These are phyloP conservation scores for Aristolochia californica DNA, from an alignment of 164 flowering plant genomes.

Conservation along the genomic window DNA sequence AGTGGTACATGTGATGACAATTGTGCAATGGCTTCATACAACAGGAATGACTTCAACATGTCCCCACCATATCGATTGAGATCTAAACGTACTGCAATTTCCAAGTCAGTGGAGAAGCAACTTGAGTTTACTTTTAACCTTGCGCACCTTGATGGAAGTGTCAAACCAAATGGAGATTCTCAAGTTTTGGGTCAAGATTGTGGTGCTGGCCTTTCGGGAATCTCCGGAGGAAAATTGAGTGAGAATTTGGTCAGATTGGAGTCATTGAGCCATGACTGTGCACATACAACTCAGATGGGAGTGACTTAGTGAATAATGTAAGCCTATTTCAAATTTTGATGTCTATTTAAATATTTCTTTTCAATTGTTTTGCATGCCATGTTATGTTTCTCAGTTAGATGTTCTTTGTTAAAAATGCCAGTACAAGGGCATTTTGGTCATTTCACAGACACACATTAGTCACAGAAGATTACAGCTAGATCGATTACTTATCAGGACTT, in stretches of 20 bases:
- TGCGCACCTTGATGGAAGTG: constrained; percentile 20
- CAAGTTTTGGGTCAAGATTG: constrained; percentile 9
- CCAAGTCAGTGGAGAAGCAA: constrained; percentile 76
- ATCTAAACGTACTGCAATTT: constrained; percentile 50
- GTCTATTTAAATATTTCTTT: not conserved
- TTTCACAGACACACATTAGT: too few relatives aligned
- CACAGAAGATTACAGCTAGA: too few relatives aligned
- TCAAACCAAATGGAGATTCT: constrained; percentile 23
- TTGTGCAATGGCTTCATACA: constrained; percentile 10
- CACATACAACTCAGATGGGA: constrained; percentile 23
- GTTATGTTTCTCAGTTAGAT: not conserved
- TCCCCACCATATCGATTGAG: constrained; percentile 81
- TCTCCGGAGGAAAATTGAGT: not conserved
- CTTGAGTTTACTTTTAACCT: constrained; percentile 47
- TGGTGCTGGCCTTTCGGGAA: not conserved
- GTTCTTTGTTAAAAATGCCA: too few relatives aligned
- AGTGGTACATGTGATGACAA: constrained; percentile 19
- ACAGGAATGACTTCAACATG: constrained; percentile 36
- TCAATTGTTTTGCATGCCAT: not conserved
- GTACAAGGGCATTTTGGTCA: too few relatives aligned
- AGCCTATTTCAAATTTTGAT: not conserved
- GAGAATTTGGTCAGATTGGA: constrained; percentile 4
- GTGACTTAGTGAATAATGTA: constrained; percentile 19
- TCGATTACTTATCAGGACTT: too few relatives aligned
- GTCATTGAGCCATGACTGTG: constrained; percentile 12